Base-by-base conservation (phyloP, 1,284 basidiomycete species). In the Termitomyces sp. region DNA sequence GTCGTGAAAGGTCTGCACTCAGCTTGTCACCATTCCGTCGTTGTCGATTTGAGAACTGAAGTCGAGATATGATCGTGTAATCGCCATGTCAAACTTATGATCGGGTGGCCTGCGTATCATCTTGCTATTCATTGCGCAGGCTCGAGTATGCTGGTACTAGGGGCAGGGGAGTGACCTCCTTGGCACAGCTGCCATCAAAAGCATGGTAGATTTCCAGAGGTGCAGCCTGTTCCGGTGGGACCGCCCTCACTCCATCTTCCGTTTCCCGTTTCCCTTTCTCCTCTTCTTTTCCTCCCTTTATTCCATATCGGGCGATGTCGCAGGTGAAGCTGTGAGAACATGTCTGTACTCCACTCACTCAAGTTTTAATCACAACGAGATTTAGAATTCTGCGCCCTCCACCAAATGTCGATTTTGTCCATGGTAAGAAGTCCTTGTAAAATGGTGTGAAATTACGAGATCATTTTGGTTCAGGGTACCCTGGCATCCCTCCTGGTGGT, bases 391-490 rank as follows among this genome's bases (percentile, higher is more conserved):
- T 90, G 64, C 84, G 87, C 58, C 87, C 87, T 15, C 88, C 88
- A 49, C 88, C 88, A 54, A 89, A 90, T 71, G 85, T 90, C 65
- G 88, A 91, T 65, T 91, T 90, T 67, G 86, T 92, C 5, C 81
- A 87, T 68, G 88, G 88, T 87, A 61, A 57, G 77, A 65, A 12
- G 10, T 50, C 2, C 9, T 9, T 31, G 15, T 50, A 56, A 33
- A 53, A 31, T 50, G 53, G 2, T 53, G 24, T n/a, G 17, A 30
- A 21, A 9, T 41, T 31, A 54, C 38, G 40, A 5, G 50, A 15
- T 56, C 52, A 50, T 17, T 41, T 17, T 42, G 53, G 45, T 31
- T 43, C 60, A 92, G 89, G 89, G 42, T 92, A 86, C 67, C 89
- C 89, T 61, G 89, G 89, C 33, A 90, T 92, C 50, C 88, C 89